These are phyloP conservation scores for Talaromyces thailandensis DNA, from an alignment of 495 filamentous ascomycete species.

Conservation along the genomic window DNA sequence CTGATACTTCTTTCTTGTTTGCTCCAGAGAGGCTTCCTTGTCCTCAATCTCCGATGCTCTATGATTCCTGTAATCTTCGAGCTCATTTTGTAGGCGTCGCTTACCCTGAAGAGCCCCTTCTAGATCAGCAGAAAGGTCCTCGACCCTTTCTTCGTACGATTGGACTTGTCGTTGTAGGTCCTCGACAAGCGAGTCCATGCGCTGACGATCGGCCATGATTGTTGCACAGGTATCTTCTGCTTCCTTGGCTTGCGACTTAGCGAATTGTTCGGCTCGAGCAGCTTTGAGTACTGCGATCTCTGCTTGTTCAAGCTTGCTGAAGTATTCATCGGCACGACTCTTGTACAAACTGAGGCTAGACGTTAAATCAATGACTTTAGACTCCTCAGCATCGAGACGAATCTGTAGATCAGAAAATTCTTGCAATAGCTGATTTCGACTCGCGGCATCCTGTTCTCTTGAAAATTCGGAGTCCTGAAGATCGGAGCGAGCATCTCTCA, in stretches of 20 bases:
- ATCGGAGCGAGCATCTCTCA: conserved; percentile 77
- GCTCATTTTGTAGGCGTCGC: conserved; percentile 92
- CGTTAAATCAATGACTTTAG: conserved; percentile 72
- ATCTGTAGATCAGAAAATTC: conserved; percentile 95
- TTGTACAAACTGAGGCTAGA: conserved; percentile 87
- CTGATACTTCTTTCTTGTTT: conserved; percentile 96
- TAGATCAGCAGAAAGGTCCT: conserved; percentile 86
- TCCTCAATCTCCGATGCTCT: conserved; percentile 95
- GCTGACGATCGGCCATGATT: conserved; percentile 86
- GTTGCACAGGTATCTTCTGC: conserved; percentile 84
- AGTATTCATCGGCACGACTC: conserved; percentile 90
- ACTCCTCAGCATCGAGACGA: conserved; percentile 79
- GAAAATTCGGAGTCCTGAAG: conserved; percentile 67
- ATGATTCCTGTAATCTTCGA: conserved; percentile 94
- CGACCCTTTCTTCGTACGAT: conserved; percentile 79
- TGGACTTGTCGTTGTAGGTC: conserved; percentile 86
- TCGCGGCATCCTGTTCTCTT: conserved; percentile 75
- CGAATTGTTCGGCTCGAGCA: conserved; percentile 84
- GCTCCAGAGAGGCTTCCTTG: conserved; percentile 92
- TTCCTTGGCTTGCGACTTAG: conserved; percentile 78
- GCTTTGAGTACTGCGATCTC: conserved; percentile 94
- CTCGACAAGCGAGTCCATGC: conserved; percentile 80
- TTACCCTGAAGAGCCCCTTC: conserved; percentile 81
- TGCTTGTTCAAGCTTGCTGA: conserved; percentile 93
- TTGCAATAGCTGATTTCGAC: conserved; percentile 78